These are phyloP conservation scores for Neurospora crassa DNA, from an alignment of 2,329 filamentous ascomycete species.

Conservation along the genomic window DNA sequence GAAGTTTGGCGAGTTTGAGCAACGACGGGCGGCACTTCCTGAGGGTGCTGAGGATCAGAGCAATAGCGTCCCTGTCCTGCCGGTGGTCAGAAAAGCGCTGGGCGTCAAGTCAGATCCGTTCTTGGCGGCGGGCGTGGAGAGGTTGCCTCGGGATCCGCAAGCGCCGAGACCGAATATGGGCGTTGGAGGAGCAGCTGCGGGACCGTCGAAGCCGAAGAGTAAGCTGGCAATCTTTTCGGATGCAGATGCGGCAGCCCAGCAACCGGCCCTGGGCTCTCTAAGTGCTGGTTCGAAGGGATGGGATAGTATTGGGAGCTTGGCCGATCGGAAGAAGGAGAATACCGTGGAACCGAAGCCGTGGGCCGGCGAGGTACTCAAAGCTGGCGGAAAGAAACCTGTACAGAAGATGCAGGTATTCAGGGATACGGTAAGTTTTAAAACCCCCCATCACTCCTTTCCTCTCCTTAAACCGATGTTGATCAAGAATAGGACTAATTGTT, in stretches of 20 bases:
- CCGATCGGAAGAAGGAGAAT: conserved; percentile 92
- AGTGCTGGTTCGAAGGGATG: conserved; percentile 60
- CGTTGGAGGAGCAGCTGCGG: conserved; percentile 41
- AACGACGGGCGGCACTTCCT: conserved; percentile 56
- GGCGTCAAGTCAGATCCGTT: conserved; percentile 84
- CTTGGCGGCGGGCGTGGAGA: conserved; percentile 31
- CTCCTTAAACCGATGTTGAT: conserved; percentile 61
- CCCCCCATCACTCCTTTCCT: conserved; percentile 12
- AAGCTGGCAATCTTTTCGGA: conserved; percentile 94
- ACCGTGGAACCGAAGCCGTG: conserved; percentile 76
- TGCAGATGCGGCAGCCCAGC: conserved; percentile 45
- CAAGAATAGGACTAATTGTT: conserved; percentile 87
- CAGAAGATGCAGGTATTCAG: conserved; percentile 89
- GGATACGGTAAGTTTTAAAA: conserved; percentile 69
- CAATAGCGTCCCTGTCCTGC: conserved; percentile 70
- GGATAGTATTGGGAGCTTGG: conserved; percentile 82
- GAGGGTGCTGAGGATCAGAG: conserved; percentile 44
- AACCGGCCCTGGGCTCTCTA: conserved; percentile 45
- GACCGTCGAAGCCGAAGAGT: conserved; percentile 49
- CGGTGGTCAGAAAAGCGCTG: conserved; percentile 71
- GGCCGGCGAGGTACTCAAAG: conserved; percentile 84
- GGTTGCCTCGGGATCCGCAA: conserved; percentile 48
- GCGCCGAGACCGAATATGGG: conserved; percentile 43
- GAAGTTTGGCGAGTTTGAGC: conserved; percentile 88
- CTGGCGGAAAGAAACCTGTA: conserved; percentile 69